Conservation (phyloP, 176 grass and related monocot genomes). For the Phragmites australis region DNA sequence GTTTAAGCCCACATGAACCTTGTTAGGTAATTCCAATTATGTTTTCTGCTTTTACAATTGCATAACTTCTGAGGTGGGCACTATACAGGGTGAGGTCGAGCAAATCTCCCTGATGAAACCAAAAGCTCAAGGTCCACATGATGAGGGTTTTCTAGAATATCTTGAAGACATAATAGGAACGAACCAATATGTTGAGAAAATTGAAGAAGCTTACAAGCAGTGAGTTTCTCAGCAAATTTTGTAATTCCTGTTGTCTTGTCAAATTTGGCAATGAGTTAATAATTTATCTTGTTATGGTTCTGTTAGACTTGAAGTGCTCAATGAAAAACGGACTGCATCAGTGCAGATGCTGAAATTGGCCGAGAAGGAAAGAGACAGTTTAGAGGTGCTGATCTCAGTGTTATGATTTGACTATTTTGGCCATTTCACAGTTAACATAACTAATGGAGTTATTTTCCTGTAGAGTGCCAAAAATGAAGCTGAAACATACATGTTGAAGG, state of each 20-base stretch:
- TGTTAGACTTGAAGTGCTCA: conserved; percentile 78
- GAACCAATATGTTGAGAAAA: conserved; percentile 92
- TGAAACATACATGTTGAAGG: conserved; percentile 92
- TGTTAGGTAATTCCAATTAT: not conserved
- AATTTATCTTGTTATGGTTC: conserved; percentile 31
- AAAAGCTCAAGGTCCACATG: conserved; percentile 87
- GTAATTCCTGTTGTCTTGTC: conserved; percentile 4
- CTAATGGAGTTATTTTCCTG: conserved; percentile 36
- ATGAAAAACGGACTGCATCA: conserved; percentile 78
- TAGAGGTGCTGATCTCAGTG: conserved; percentile 62
- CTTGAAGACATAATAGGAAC: conserved; percentile 98
- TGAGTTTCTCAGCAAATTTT: conserved; percentile 51
- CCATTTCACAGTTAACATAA: not conserved
- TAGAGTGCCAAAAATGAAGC: conserved; percentile 98
- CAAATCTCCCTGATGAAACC: conserved; percentile 99
- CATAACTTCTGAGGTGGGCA: conserved; percentile 36
- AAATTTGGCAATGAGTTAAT: conserved; percentile 27
- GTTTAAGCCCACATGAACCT: conserved; percentile 5
- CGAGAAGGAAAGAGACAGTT: conserved; percentile 96
- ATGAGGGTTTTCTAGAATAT: conserved; percentile 98
- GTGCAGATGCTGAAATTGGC: conserved; percentile 95
- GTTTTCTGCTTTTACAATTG: conserved; percentile 16
- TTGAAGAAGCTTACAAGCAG: conserved; percentile 91
- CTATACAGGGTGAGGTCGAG: conserved; percentile 86
- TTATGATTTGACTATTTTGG: conserved; percentile 36